phyloP scores from a whole-genome alignment of 1,139 yeast species.

The Suhomyces panamericanus region DNA sequence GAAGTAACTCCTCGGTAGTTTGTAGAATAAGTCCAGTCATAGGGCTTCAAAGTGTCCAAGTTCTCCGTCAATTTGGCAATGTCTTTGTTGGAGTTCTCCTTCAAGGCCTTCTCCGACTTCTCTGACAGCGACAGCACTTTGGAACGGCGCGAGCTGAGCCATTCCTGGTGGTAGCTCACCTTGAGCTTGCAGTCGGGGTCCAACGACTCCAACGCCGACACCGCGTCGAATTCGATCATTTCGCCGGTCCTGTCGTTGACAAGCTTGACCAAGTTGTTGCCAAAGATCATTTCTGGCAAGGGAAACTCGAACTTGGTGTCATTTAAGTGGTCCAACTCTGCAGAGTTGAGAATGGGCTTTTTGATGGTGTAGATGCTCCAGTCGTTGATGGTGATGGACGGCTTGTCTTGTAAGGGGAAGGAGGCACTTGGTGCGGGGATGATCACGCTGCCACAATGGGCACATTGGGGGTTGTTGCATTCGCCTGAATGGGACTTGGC shows the following conservation, averaged over 20 bases:
- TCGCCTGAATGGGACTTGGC: conserved; percentile 34
- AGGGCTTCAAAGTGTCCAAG: conserved; percentile 59
- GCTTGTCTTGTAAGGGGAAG: conserved; percentile 60
- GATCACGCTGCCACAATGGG: conserved; percentile 66
- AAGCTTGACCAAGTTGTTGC: conserved; percentile 71
- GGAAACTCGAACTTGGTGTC: conserved; percentile 69
- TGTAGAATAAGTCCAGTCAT: conserved; percentile 95
- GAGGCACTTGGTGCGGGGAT: conserved; percentile 72
- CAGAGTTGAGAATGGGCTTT: conserved; percentile 73
- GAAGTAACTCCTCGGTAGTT: conserved; percentile 67
- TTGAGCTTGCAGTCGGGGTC: conserved; percentile 41
- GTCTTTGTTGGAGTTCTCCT: conserved; percentile 31
- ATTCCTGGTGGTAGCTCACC: conserved; percentile 86
- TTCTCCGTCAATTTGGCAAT: conserved; percentile 41
- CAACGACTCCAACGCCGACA: conserved; percentile 76
- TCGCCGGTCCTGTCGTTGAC: conserved; percentile 43
- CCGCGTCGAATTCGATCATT: conserved; percentile 65
- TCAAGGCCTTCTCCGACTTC: conserved; percentile 30
- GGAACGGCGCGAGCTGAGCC: conserved; percentile 68
- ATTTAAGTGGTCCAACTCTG: conserved; percentile 71
- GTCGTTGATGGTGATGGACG: conserved; percentile 62
- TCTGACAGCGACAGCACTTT: conserved; percentile 26
- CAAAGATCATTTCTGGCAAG: conserved; percentile 96
- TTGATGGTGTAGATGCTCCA: conserved; percentile 79
- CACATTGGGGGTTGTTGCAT: conserved; percentile 56